phyloP scores from a whole-genome alignment of 768 basidiomycete genomes.

The Flagelloscypha sp. region DNA sequence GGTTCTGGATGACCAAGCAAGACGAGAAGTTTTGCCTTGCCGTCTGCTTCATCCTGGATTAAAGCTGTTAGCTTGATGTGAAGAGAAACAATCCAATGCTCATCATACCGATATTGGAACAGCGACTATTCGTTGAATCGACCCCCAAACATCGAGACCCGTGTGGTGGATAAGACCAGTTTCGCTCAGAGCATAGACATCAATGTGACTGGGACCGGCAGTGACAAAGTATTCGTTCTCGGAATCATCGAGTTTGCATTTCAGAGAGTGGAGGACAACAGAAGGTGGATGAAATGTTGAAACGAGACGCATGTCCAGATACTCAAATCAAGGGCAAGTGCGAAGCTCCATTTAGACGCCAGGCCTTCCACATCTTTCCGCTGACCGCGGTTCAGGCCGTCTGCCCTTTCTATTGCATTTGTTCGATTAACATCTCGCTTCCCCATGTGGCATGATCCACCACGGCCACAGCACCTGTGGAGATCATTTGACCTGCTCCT shows the following conservation, averaged over 20 bases:
- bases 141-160: constrained; percentile 61
- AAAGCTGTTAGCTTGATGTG: constrained; percentile 14
- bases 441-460: too few relatives aligned
- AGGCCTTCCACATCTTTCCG: too few relatives aligned
- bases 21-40: constrained; percentile 47
- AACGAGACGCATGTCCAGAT: too few relatives aligned
- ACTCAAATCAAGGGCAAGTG: too few relatives aligned
- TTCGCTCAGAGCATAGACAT: constrained; percentile 57
- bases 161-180: constrained; percentile 56
- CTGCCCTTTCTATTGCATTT: too few relatives aligned
- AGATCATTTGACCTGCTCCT: too few relatives aligned
- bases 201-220: constrained; percentile 56
- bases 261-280: constrained; percentile 61
- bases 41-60: too few relatives aligned
- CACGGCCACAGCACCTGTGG: too few relatives aligned
- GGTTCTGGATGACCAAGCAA: constrained; percentile 74
- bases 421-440: too few relatives aligned
- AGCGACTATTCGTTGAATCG: constrained; percentile 46
- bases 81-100: constrained; percentile 1
- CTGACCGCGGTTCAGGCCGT: too few relatives aligned
- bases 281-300: constrained; percentile 74
- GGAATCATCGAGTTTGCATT: constrained; percentile 51
- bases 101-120: constrained; percentile 45
- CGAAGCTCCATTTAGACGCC: too few relatives aligned
- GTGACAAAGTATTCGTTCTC: constrained; percentile 56